Conservation (phyloP, 23 red algal genomes). For the Gracilaria caudata region DNA sequence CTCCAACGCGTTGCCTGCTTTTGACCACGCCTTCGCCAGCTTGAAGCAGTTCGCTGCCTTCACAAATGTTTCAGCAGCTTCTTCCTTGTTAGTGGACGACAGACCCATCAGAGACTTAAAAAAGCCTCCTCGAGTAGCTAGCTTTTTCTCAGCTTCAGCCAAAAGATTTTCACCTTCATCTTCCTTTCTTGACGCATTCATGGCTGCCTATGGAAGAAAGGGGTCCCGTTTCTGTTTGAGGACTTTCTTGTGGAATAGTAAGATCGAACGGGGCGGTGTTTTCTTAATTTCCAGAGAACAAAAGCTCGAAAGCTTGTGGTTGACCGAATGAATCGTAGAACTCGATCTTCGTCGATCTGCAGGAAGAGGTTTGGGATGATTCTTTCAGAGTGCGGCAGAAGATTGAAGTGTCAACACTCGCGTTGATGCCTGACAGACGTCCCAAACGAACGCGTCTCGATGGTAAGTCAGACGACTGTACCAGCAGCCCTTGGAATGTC, state of each 20-base stretch:
- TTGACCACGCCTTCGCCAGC: slow-evolving; percentile 80
- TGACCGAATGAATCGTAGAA: too few relatives aligned
- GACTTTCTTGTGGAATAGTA: not conserved
- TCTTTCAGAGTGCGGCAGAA: too few relatives aligned
- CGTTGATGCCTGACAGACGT: too few relatives aligned
- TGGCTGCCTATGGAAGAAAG: not conserved
- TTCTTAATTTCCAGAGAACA: not conserved
- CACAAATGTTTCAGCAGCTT: slow-evolving; percentile 88
- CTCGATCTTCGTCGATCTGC: too few relatives aligned
- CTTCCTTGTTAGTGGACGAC: slow-evolving; percentile 68
- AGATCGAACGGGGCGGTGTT: not conserved
- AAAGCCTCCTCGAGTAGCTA: slow-evolving; percentile 15
- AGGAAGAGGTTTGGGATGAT: too few relatives aligned
- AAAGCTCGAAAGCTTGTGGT: not conserved
- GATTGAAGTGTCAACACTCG: too few relatives aligned
- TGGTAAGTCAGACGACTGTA: too few relatives aligned
- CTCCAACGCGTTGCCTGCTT: slow-evolving; percentile 79
- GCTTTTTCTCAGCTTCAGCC: slow-evolving; percentile 49
- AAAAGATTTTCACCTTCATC: slow-evolving; percentile 57
- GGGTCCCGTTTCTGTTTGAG: not conserved
- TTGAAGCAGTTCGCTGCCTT: slow-evolving; percentile 89
- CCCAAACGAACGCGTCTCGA: too few relatives aligned
- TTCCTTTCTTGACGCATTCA: slow-evolving; percentile 65
- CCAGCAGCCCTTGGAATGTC: too few relatives aligned
- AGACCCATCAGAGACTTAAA: slow-evolving; percentile 61